A percentile compares a stretch with the other conserved stretches of the same genome.
Evolutionary conservation across 2,329 filamentous ascomycete genomes (phyloP).

Genomic region (Trichoderma sp.): DNA sequence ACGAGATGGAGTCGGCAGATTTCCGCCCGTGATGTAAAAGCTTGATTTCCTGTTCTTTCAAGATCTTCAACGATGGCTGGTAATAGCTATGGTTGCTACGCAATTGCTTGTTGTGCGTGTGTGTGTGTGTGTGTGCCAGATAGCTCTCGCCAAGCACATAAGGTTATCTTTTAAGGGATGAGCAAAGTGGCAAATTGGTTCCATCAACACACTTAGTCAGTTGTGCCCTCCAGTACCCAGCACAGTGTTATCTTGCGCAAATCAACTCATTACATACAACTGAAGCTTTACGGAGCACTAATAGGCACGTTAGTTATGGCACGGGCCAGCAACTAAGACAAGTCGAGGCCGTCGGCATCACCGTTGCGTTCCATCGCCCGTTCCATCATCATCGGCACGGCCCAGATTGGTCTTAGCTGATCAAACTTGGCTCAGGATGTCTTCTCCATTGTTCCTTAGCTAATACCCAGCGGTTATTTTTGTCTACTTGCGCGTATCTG

Average conservation of each 20-base stretch:
- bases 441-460: neutral
- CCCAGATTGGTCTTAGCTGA: neutral
- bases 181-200: neutral
- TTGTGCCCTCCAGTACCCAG: neutral
- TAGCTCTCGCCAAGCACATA: neutral
- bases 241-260: neutral
- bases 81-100: neutral
- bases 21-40: slow-evolving; percentile 2
- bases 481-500: neutral
- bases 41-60: neutral
- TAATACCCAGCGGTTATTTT: neutral
- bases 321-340: neutral
- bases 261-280: neutral
- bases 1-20: slow-evolving; percentile 8
- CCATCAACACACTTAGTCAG: neutral
- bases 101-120: neutral
- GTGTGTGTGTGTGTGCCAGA: neutral
- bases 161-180: neutral
- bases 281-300: neutral
- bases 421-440: neutral
- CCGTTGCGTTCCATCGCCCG: neutral
- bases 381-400: neutral
- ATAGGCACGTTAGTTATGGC: neutral
- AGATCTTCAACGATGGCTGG: neutral
- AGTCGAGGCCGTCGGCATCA: slow-evolving; percentile 2